Evolutionary conservation across 352 stramenopile genomes (phyloP).

Genomic region (Paralagenidium karlingii): DNA sequence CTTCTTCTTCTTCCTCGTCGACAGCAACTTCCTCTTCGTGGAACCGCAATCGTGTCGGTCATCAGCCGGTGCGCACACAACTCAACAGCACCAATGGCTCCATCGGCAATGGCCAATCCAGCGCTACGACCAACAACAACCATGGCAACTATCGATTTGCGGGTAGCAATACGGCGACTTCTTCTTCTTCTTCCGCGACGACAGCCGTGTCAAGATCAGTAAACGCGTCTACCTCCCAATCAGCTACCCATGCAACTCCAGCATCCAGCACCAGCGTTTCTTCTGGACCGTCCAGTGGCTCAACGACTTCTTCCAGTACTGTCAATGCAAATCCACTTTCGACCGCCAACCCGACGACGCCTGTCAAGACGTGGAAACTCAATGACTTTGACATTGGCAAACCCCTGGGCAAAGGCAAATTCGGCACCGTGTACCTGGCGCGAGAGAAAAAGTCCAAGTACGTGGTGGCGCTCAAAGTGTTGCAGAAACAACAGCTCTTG

Average conservation of each 20-base stretch:
- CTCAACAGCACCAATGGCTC: constrained; percentile 2
- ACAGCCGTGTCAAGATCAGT: too few relatives aligned
- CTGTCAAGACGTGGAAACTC: constrained; percentile 79
- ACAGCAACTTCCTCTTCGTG: not conserved
- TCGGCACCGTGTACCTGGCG: constrained; percentile 98
- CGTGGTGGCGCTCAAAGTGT: constrained; percentile 98
- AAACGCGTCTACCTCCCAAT: too few relatives aligned
- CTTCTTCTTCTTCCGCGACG: too few relatives aligned
- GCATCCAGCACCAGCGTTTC: too few relatives aligned
- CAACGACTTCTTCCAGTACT: not conserved
- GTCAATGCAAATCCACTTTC: not conserved
- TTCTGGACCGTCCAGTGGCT: too few relatives aligned
- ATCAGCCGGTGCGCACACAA: not conserved
- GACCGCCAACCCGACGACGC: too few relatives aligned
- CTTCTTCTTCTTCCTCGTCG: not conserved
- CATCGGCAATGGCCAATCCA: not conserved
- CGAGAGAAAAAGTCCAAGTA: constrained; percentile 97
- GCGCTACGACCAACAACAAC: too few relatives aligned
- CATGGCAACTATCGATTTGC: too few relatives aligned
- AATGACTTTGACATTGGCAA: constrained; percentile 99
- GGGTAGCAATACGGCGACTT: too few relatives aligned
- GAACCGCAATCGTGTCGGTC: not conserved
- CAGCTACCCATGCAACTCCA: too few relatives aligned
- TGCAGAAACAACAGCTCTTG: constrained; percentile 96
- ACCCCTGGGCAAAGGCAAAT: constrained; percentile 96